These are phyloP conservation scores for Orbilia quercus DNA, from an alignment of 2,329 filamentous ascomycete species.

Conservation along the genomic window DNA sequence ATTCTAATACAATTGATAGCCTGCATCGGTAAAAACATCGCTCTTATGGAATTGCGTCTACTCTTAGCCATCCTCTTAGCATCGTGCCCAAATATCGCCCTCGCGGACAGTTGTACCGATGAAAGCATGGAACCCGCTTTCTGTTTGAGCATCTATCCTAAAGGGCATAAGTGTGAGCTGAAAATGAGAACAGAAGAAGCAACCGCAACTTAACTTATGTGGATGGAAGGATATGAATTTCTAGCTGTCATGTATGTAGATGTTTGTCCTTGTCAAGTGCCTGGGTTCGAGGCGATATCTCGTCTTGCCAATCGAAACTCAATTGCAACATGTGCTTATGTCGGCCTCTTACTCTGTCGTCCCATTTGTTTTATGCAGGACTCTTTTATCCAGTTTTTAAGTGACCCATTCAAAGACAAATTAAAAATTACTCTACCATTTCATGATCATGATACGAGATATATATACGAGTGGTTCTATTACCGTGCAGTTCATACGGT, in stretches of 20 bases:
- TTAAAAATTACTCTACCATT: no score
- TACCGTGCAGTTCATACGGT: no score
- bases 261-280: no score
- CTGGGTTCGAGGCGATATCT: no score
- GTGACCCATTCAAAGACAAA: no score
- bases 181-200: neutral
- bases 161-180: constrained; percentile 15
- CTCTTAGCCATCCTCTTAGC: neutral
- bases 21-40: constrained; percentile 16
- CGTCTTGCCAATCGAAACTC: no score
- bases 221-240: neutral
- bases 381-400: no score
- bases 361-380: no score
- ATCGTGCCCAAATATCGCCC: neutral
- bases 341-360: no score
- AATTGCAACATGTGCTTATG: no score
- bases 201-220: neutral
- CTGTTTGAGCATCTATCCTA: neutral
- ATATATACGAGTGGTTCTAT: no score
- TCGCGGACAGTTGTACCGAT: constrained; percentile 24
- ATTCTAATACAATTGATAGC: constrained; percentile 11
- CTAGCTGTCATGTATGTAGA: neutral
- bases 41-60: constrained; percentile 8
- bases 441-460: no score
- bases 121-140: constrained; percentile 14